Evolutionary conservation across 2,329 filamentous ascomycete species (phyloP).

Genomic region (Colletotrichum theobromicola): DNA sequence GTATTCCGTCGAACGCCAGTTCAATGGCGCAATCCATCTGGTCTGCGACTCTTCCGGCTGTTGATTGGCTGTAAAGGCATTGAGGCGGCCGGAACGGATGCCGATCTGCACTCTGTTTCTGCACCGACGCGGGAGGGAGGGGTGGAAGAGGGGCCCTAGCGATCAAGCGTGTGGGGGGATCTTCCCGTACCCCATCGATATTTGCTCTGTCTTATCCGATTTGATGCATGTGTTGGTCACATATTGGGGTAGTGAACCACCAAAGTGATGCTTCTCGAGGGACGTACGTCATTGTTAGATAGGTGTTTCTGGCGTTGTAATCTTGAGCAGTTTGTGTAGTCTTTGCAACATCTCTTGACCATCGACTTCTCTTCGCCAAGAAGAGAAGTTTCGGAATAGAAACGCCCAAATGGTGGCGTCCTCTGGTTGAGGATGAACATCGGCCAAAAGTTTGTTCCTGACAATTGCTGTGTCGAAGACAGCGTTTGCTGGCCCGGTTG

Average conservation of each 20-base stretch:
- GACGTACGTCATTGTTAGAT: not conserved
- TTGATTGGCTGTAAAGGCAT: slow-evolving; percentile 2
- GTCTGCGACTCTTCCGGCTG: not conserved
- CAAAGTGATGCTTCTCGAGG: not conserved
- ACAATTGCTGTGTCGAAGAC: not conserved
- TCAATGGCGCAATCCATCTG: slow-evolving; percentile 11
- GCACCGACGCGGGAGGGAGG: not conserved
- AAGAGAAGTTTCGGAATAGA: not conserved
- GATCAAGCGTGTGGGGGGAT: not conserved
- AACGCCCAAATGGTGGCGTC: not conserved
- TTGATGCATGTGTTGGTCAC: not conserved
- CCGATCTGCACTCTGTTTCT: slow-evolving; percentile 7
- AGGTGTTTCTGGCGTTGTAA: not conserved
- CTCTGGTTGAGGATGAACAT: not conserved
- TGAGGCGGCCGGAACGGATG: not conserved
- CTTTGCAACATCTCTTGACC: not conserved
- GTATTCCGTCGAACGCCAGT: not conserved
- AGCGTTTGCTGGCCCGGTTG: not conserved
- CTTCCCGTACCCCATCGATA: not conserved
- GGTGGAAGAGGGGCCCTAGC: not conserved
- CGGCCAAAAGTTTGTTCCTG: not conserved
- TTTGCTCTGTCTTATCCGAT: not conserved
- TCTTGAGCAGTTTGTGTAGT: not conserved
- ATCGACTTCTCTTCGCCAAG: not conserved
- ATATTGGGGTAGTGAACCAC: not conserved